A percentile compares a stretch with the other conserved stretches of the same genome.
Evolutionary conservation across 2,329 filamentous ascomycete genomes (phyloP).

Genomic region (Thelonectria blattea): DNA sequence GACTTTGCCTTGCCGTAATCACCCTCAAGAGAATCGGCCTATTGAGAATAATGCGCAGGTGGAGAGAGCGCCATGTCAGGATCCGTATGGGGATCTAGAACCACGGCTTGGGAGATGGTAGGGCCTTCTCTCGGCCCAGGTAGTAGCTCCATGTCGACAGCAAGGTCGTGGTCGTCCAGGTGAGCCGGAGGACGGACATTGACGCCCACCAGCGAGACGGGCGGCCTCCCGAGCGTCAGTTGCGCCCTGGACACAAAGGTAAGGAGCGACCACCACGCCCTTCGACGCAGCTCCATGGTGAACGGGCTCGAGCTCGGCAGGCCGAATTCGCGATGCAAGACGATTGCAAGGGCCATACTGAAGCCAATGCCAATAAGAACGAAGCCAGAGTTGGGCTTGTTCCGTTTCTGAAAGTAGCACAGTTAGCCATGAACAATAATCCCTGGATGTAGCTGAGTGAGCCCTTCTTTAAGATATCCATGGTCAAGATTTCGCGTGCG

Average conservation of each 20-base stretch:
- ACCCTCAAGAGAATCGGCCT: conserved; percentile 21
- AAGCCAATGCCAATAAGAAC: conserved; percentile 55
- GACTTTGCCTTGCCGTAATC: conserved; percentile 7
- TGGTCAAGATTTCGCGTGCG: conserved; percentile 41
- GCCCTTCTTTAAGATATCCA: conserved; percentile 50
- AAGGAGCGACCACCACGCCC: conserved; percentile 45
- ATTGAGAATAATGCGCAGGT: conserved; percentile 18
- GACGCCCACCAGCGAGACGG: conserved; percentile 21
- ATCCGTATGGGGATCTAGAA: no score
- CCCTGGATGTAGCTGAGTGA: conserved; percentile 50
- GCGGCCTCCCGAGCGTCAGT: conserved; percentile 23
- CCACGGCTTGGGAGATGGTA: not conserved
- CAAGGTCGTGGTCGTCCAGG: conserved; percentile 24
- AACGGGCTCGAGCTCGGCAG: conserved; percentile 32
- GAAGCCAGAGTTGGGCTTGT: conserved; percentile 55
- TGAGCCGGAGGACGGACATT: conserved; percentile 24
- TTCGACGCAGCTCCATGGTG: conserved; percentile 38
- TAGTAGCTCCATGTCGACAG: conserved; percentile 24
- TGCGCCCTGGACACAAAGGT: conserved; percentile 42
- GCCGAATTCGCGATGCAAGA: conserved; percentile 50
- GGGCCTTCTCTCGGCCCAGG: conserved; percentile 14
- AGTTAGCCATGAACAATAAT: conserved; percentile 48
- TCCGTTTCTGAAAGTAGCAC: conserved; percentile 56
- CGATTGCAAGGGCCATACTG: conserved; percentile 53
- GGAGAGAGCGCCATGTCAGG: no score